Evolutionary conservation across 371 early-diverging fungal genomes (phyloP), one percentile per base, ranked within the genome.

Genomic region (Blastocladiella emersonii): DNA sequence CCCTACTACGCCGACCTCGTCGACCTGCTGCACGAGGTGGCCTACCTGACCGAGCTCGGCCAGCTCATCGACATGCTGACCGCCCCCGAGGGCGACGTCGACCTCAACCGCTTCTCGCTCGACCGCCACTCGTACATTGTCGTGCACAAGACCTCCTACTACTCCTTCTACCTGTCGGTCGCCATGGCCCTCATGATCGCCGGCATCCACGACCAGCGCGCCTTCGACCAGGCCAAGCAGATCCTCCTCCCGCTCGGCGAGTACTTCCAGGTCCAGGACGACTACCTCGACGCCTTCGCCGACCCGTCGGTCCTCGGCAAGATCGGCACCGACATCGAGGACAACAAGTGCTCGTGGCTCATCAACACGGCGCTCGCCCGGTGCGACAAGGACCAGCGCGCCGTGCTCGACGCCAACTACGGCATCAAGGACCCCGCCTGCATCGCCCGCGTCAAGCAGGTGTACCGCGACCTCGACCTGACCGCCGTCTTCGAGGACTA

Each of bases 291-390:
- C 75, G 93, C 93, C 75, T 93, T 84, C 66, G 95, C 91, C 63
- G 78, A 83, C 36, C 95, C 97, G 13, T 86, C 81, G 63, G 78
- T 88, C 36, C 95, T 94, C 71, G 96, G 96, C 71, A 98, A 98
- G 82, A 90, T 97, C 67, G 96, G 95, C 59, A 98, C 97, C 36
- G 98, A 98, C 74, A 95, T 98, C 60, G 85, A 92, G 76, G 98
- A 96, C 73, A 95, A 93, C 85, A 98, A 98, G 82, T 96, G 98
- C 75, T 91, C 92, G 39, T 98, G 98, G 97, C 79, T 95, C 68
- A 85, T 98, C 68, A 87, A 87, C 71, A 88, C 90, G 78, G 97
- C 97, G 13, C 79, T 97, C 56, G 78, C 74, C 65, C 76, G 72
- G 64, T 86, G 84, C 53, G 79, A 73, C 25, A 71, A 86, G 39